Evolutionary conservation across 2,329 filamentous ascomycete genomes (phyloP).

Genomic region (Hypoxylon sp.): DNA sequence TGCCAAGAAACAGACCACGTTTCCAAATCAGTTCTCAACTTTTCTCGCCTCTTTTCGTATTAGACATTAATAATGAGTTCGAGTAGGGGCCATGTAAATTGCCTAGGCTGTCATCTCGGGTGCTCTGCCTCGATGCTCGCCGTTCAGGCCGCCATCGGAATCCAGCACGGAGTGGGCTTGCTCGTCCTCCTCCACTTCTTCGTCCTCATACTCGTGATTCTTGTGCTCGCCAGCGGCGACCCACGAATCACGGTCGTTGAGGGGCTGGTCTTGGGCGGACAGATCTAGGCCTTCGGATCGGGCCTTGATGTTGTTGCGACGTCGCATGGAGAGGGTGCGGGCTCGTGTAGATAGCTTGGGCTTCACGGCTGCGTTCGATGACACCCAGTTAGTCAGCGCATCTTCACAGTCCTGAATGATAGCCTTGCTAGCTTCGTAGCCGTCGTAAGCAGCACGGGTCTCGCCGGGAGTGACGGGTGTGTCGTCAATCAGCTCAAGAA

Average conservation of each 20-base stretch:
- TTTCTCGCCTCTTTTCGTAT: constrained; percentile 46
- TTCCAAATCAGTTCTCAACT: neutral
- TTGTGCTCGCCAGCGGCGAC: constrained; percentile 77
- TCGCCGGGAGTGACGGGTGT: constrained; percentile 97
- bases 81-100: constrained; percentile 5
- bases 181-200: constrained; percentile 76
- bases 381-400: constrained; percentile 96
- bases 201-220: constrained; percentile 68
- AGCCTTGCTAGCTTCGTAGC: constrained; percentile 97
- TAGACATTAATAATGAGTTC: constrained; percentile 49
- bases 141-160: constrained; percentile 65
- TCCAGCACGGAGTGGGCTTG: constrained; percentile 67
- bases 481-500: constrained; percentile 97
- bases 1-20: neutral
- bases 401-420: constrained; percentile 99
- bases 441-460: constrained; percentile 94
- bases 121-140: constrained; percentile 60
- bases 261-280: constrained; percentile 81
- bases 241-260: constrained; percentile 87
- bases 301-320: constrained; percentile 76
- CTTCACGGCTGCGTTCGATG: constrained; percentile 87
- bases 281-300: constrained; percentile 82
- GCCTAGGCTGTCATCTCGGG: constrained; percentile 43
- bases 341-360: constrained; percentile 89
- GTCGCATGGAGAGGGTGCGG: constrained; percentile 87